phyloP scores from a whole-genome alignment of 768 basidiomycete genomes.

The Trichaptum fuscoviolaceum region DNA sequence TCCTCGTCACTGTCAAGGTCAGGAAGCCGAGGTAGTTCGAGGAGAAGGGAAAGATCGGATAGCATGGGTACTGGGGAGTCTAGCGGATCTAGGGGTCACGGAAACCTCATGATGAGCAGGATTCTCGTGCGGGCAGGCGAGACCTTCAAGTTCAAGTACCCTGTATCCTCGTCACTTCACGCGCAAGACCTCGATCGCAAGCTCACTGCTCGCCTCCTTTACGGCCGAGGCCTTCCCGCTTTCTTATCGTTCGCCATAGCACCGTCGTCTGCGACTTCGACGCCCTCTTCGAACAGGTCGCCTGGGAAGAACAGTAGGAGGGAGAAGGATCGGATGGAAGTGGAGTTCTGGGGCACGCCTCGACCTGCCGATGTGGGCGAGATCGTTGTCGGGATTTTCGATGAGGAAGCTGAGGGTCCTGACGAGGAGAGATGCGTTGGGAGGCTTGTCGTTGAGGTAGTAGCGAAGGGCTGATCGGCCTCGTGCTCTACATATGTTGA shows the following conservation, averaged over 20 bases:
- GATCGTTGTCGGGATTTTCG: constrained; percentile 49
- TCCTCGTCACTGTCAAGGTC: neutral
- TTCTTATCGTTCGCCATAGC: constrained; percentile 42
- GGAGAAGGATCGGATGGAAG: constrained; percentile 36
- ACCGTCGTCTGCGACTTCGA: neutral
- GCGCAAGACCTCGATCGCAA: constrained; percentile 25
- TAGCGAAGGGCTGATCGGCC: constrained; percentile 24
- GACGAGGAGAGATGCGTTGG: constrained; percentile 45
- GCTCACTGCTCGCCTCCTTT: constrained; percentile 44
- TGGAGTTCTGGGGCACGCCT: constrained; percentile 56
- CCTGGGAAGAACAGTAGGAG: constrained; percentile 24
- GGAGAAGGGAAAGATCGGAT: neutral
- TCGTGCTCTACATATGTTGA: neutral
- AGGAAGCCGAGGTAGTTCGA: neutral
- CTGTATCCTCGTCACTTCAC: constrained; percentile 27
- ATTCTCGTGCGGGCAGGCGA: constrained; percentile 54
- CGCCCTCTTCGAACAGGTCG: neutral
- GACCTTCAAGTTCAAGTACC: constrained; percentile 53
- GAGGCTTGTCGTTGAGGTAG: constrained; percentile 53
- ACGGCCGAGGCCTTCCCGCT: constrained; percentile 47
- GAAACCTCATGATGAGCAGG: constrained; percentile 27
- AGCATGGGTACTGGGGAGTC: neutral
- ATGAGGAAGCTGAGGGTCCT: constrained; percentile 24
- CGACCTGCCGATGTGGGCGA: constrained; percentile 46
- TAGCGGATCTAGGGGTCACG: constrained; percentile 18